A percentile compares a stretch with the other conserved stretches of the same genome.
Conservation (phyloP, 2,329 filamentous ascomycete species). For the Simplicillium sp. region DNA sequence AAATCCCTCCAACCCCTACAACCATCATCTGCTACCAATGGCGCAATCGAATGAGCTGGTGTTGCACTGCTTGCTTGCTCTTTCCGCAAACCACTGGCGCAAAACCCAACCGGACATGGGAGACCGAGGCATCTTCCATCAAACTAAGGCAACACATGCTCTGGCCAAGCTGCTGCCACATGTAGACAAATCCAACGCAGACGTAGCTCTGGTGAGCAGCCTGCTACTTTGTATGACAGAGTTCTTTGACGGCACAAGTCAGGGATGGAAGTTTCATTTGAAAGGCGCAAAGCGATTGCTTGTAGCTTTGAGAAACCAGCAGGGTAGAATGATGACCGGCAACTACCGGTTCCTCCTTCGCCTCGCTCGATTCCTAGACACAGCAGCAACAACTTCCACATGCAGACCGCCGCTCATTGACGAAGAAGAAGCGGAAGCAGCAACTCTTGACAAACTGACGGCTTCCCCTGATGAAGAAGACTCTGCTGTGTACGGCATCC, state of each 20-base stretch:
- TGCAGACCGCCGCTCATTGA: constrained; percentile 23
- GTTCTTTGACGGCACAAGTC: constrained; percentile 29
- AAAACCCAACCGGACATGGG: constrained; percentile 20
- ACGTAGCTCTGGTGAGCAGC: constrained; percentile 27
- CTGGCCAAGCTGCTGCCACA: constrained; percentile 22
- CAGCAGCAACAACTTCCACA: constrained; percentile 22
- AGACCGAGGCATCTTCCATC: constrained; percentile 18
- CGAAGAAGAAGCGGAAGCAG: constrained; percentile 18
- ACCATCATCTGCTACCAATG: constrained; percentile 20
- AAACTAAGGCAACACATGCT: constrained; percentile 20
- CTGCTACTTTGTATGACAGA: constrained; percentile 31
- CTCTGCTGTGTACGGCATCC: constrained; percentile 24
- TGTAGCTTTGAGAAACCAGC: constrained; percentile 18
- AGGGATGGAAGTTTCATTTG: constrained; percentile 31
- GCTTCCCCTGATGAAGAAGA: constrained; percentile 19
- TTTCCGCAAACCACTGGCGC: constrained; percentile 24
- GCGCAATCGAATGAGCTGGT: constrained; percentile 21
- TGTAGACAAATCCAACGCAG: constrained; percentile 19
- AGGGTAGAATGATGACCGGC: constrained; percentile 22
- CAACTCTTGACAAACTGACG: constrained; percentile 16
- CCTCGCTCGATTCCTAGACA: constrained; percentile 22
- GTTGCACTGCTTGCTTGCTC: constrained; percentile 20
- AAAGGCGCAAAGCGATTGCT: constrained; percentile 29
- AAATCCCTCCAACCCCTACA: constrained; percentile 23
- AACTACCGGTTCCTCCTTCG: constrained; percentile 27